Percentiles rank a stretch among this genome's conserved stretches.
phyloP scores from a whole-genome alignment of 2,329 filamentous ascomycete species.

The Ploettnerulaceae sp. region DNA sequence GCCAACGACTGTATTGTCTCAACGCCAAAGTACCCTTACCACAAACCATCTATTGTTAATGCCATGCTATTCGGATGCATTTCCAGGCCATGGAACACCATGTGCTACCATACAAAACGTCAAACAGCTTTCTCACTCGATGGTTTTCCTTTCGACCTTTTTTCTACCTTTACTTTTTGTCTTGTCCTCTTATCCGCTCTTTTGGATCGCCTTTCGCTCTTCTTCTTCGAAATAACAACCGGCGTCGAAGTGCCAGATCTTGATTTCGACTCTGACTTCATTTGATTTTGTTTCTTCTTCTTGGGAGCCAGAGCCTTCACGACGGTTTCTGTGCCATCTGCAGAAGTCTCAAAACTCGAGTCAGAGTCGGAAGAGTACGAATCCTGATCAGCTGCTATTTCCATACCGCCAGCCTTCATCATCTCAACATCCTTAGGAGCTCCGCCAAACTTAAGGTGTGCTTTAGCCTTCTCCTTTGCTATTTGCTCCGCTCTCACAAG shows the following conservation, averaged over 20 bases:
- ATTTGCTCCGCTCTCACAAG: slow-evolving; percentile 44
- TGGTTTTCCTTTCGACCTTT: neutral
- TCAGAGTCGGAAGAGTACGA: slow-evolving; percentile 21
- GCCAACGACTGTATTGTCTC: neutral
- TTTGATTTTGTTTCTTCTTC: slow-evolving; percentile 34
- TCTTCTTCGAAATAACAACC: slow-evolving; percentile 10
- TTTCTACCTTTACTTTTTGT: neutral
- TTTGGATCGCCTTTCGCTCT: slow-evolving; percentile 1
- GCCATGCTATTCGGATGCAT: neutral
- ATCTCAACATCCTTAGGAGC: slow-evolving; percentile 36
- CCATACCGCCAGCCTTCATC: slow-evolving; percentile 26
- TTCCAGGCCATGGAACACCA: too few relatives aligned
- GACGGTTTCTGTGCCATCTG: slow-evolving; percentile 9
- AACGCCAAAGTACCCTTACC: slow-evolving; percentile 1
- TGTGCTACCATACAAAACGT: too few relatives aligned
- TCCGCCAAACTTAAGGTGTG: slow-evolving; percentile 43
- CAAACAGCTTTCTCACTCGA: too few relatives aligned
- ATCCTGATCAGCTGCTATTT: slow-evolving; percentile 10
- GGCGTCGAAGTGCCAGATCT: slow-evolving; percentile 17
- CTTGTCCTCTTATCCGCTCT: neutral
- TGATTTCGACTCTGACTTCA: slow-evolving; percentile 18
- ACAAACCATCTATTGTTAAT: neutral
- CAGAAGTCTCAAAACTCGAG: slow-evolving; percentile 14
- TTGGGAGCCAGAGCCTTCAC: slow-evolving; percentile 6
- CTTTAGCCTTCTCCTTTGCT: slow-evolving; percentile 45